Evolutionary conservation across 768 basidiomycete species (phyloP).

Genomic region (Pulveroboletus sp.): DNA sequence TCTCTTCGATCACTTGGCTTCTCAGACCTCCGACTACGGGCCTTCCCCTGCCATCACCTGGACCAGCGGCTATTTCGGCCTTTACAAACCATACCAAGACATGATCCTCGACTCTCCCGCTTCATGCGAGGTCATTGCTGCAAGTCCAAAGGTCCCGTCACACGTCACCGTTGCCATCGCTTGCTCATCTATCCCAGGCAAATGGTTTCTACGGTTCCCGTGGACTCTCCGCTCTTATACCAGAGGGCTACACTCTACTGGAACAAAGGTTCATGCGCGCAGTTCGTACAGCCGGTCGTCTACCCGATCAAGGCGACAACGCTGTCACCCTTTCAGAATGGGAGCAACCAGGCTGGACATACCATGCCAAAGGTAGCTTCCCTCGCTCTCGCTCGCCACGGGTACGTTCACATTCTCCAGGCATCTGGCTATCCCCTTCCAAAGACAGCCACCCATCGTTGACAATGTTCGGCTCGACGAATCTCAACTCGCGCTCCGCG

Average conservation of each 20-base stretch:
- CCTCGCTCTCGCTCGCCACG: background rate
- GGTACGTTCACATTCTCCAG: constrained; percentile 35
- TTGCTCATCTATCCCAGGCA: constrained; percentile 49
- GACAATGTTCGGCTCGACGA: constrained; percentile 92
- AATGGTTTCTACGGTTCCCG: constrained; percentile 92
- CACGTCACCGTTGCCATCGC: background rate
- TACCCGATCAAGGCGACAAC: constrained; percentile 25
- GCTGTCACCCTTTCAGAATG: constrained; percentile 82
- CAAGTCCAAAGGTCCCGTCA: constrained; percentile 72
- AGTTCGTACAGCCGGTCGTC: constrained; percentile 44
- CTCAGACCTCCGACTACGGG: background rate
- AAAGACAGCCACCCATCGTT: constrained; percentile 51
- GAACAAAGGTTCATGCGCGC: constrained; percentile 81
- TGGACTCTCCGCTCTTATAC: constrained; percentile 89
- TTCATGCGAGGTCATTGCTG: constrained; percentile 72
- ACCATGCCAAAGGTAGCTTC: constrained; percentile 88
- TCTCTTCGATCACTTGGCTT: constrained; percentile 54
- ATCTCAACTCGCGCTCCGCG: constrained; percentile 87
- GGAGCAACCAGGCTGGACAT: constrained; percentile 89
- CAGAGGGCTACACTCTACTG: constrained; percentile 88
- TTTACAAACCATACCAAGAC: constrained; percentile 76
- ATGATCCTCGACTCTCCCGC: constrained; percentile 57
- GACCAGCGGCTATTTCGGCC: constrained; percentile 94
- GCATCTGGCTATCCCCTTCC: constrained; percentile 78
- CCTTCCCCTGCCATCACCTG: constrained; percentile 61